Percentiles rank a stretch among this genome's conserved stretches.
phyloP scores from a whole-genome alignment of 1,139 yeast species.

The Yamadazyma buinensis region DNA sequence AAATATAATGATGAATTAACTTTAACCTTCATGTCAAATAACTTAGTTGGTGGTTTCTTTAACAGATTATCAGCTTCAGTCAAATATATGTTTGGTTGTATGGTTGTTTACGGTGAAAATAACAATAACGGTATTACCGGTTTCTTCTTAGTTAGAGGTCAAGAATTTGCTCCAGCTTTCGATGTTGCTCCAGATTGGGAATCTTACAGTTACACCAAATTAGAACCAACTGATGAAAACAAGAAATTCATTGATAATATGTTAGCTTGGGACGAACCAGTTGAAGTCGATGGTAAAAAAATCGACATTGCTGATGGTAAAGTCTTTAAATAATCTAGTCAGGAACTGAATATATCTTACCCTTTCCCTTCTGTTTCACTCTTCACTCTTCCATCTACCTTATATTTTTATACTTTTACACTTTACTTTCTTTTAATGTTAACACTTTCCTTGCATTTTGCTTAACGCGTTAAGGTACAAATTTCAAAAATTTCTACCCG shows the following conservation, averaged over 20 bases:
- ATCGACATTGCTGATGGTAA: slow-evolving; percentile 51
- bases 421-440: too few relatives aligned
- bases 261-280: slow-evolving; percentile 54
- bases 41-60: slow-evolving; percentile 98
- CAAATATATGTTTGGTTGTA: slow-evolving; percentile 90
- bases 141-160: slow-evolving; percentile 94
- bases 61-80: slow-evolving; percentile 88
- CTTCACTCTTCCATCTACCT: too few relatives aligned
- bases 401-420: too few relatives aligned
- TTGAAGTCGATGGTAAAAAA: slow-evolving; percentile 39
- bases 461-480: too few relatives aligned
- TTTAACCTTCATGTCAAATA: slow-evolving; percentile 96
- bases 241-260: slow-evolving; percentile 43
- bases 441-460: too few relatives aligned
- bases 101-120: slow-evolving; percentile 97
- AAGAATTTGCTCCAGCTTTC: slow-evolving; percentile 85
- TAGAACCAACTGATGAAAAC: slow-evolving; percentile 36
- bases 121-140: slow-evolving; percentile 97
- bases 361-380: too few relatives aligned
- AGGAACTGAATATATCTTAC: too few relatives aligned
- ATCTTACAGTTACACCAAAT: slow-evolving; percentile 44
- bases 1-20: slow-evolving; percentile 98
- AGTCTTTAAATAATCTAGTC: slow-evolving; percentile 41
- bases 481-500: too few relatives aligned
- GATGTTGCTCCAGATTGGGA: slow-evolving; percentile 99